Evolutionary conservation across 2,329 filamentous ascomycete species (phyloP).

Genomic region (Neophaeococcomyces aloes): DNA sequence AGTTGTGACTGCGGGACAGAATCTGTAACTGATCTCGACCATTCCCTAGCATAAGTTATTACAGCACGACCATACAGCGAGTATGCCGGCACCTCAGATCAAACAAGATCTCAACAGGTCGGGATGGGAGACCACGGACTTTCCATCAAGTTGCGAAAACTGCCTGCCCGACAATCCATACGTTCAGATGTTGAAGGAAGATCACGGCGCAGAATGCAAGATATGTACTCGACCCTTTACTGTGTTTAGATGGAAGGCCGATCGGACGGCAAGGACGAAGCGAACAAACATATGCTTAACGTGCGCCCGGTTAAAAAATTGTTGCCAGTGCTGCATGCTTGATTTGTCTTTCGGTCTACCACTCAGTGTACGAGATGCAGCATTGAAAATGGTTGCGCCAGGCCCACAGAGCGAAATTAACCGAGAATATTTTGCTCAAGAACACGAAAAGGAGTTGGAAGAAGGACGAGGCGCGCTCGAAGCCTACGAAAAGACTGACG

Average conservation of each 20-base stretch:
- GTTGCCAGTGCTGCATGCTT: conserved; percentile 97
- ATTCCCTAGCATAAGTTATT: too few relatives aligned
- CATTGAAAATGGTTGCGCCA: conserved; percentile 93
- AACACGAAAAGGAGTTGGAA: conserved; percentile 90
- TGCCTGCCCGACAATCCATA: conserved; percentile 95
- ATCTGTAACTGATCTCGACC: too few relatives aligned
- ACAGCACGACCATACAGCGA: too few relatives aligned
- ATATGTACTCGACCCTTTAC: conserved; percentile 91
- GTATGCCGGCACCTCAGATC: conserved; percentile 73
- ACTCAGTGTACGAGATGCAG: conserved; percentile 88
- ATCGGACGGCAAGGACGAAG: conserved; percentile 83
- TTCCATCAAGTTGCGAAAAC: conserved; percentile 56
- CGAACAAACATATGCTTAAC: conserved; percentile 93
- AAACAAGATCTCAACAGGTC: conserved; percentile 93
- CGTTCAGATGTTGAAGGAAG: conserved; percentile 98
- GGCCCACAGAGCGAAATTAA: conserved; percentile 89
- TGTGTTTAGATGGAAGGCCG: conserved; percentile 87
- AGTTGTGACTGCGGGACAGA: too few relatives aligned
- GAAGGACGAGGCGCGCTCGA: conserved; percentile 77
- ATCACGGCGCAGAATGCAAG: conserved; percentile 80
- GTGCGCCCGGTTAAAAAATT: conserved; percentile 94
- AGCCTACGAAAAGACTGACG: conserved; percentile 92
- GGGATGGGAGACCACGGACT: conserved; percentile 71
- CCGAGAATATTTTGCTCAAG: conserved; percentile 93
- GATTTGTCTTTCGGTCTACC: conserved; percentile 92